Conservation (phyloP, 1,139 yeast species). For the Hemisphaericaspora xylanilytica region DNA sequence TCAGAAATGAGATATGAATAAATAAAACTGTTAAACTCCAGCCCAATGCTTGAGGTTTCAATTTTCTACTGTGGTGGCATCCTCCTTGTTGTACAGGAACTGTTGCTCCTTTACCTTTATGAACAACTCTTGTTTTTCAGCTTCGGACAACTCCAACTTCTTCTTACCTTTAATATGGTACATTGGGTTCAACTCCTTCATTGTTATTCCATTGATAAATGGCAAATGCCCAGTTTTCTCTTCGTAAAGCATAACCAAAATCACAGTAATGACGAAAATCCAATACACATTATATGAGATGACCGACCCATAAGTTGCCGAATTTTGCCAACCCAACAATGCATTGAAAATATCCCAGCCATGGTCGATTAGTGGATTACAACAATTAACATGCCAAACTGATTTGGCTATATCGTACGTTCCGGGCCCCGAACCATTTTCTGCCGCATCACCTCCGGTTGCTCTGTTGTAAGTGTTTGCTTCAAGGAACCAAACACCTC, state of each 20-base stretch:
- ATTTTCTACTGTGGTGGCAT: background rate
- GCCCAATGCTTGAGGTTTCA: too few relatives aligned
- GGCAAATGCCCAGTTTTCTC: constrained; percentile 53
- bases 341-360: constrained; percentile 91
- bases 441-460: constrained; percentile 89
- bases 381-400: constrained; percentile 94
- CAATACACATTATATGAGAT: constrained; percentile 82
- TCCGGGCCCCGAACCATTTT: constrained; percentile 89
- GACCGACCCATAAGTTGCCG: constrained; percentile 84
- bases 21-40: too few relatives aligned
- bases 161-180: constrained; percentile 68
- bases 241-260: constrained; percentile 65
- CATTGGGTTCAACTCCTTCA: constrained; percentile 66
- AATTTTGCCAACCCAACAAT: constrained; percentile 34
- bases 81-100: background rate
- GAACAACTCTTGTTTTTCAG: constrained; percentile 56
- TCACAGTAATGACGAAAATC: constrained; percentile 55
- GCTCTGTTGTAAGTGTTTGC: constrained; percentile 55
- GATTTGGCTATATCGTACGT: constrained; percentile 72
- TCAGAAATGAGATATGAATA: too few relatives aligned
- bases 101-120: constrained; percentile 16
- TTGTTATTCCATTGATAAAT: constrained; percentile 45
- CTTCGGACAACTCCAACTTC: constrained; percentile 54
- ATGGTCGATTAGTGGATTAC: constrained; percentile 83
- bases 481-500: constrained; percentile 88